Percentiles rank a stretch among this genome's conserved stretches.
These are phyloP conservation scores for Craspedostauros australis DNA, from an alignment of 108 stramenopile species.

Conservation along the genomic window DNA sequence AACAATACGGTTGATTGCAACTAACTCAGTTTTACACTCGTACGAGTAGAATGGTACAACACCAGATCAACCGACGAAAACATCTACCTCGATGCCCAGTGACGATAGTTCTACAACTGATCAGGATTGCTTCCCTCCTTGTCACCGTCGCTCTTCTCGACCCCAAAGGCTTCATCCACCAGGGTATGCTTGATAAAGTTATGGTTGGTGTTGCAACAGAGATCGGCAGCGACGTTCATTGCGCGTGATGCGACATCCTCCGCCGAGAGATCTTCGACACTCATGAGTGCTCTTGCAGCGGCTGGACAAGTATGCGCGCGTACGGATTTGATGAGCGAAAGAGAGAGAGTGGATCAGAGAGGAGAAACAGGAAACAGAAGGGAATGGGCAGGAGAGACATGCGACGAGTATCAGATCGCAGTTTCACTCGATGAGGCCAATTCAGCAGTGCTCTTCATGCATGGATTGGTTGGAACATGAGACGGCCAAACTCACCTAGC, in stretches of 20 bases:
- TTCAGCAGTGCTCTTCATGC: background rate
- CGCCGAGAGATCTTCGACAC: slow-evolving; percentile 73
- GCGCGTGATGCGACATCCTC: slow-evolving; percentile 88
- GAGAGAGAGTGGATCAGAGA: background rate
- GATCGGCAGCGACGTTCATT: slow-evolving; percentile 93
- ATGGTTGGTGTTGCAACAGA: slow-evolving; percentile 97
- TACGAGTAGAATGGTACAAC: no score
- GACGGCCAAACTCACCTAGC: slow-evolving; percentile 45
- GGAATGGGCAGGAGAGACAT: background rate
- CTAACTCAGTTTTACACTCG: no score
- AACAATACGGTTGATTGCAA: no score
- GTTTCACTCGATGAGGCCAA: background rate
- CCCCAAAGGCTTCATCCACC: slow-evolving; percentile 43
- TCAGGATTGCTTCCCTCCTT: no score
- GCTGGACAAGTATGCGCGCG: slow-evolving; percentile 40
- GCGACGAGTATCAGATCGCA: background rate
- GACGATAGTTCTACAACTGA: no score
- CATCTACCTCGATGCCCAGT: no score
- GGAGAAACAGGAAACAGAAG: slow-evolving; percentile 1
- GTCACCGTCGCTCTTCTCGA: no score
- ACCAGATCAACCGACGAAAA: no score
- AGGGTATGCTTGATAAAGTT: slow-evolving; percentile 62
- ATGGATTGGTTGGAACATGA: background rate
- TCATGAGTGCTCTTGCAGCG: slow-evolving; percentile 91
- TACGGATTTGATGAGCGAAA: slow-evolving; percentile 1